Base-by-base conservation (phyloP, 2,329 filamentous ascomycete species). In the Exophiala xenobiotica region DNA sequence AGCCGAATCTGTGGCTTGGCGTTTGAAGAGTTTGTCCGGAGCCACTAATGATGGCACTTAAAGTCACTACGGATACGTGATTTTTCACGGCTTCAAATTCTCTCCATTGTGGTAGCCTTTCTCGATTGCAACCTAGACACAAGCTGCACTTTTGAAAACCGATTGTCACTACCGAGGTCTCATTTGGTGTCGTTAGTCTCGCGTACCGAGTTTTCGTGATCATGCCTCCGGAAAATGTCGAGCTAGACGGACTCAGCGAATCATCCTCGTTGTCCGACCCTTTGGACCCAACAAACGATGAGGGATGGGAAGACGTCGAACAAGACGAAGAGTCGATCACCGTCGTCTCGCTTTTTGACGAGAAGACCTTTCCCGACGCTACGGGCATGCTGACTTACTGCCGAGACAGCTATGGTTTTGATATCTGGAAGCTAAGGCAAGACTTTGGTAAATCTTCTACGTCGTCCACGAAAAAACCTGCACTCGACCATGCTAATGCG, bases 291-390 rank as follows among this genome's bases (percentile, higher is more conserved):
- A 65, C 38, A 62, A 67, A 71, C 35, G 76, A 79, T 51, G 77
- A 79, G 58, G 77, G 76, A 23, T 80, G 78, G 78, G 73, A 80
- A 65, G 78, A 81, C 67, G 69, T 77, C 26, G 85, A 87, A 62
- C 86, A 88, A 50, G 74, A 78, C 45, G 64, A 68, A 47, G 79
- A 85, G 62, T 74, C 80, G 47, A 79, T 86, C 20, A 71, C 78
- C 16, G 76, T 90, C 51, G 74, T 86, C 42, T 88, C 86, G 16
- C 74, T 91, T 26, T 79, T 90, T 56, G 84, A 86, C 60, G 78
- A 83, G 50, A 73, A 78, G 54, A 79, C 81, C 29, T 91, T 89
- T 64, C 70, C 80, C 6, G 80, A 84, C 63, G 78, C 83, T 27
- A 67, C 70, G 22, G 74, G 78, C 16, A 88, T 91, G 85, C 73